Evolutionary conservation across 2,329 filamentous ascomycete species (phyloP).

Genomic region (Curvularia spicifera): DNA sequence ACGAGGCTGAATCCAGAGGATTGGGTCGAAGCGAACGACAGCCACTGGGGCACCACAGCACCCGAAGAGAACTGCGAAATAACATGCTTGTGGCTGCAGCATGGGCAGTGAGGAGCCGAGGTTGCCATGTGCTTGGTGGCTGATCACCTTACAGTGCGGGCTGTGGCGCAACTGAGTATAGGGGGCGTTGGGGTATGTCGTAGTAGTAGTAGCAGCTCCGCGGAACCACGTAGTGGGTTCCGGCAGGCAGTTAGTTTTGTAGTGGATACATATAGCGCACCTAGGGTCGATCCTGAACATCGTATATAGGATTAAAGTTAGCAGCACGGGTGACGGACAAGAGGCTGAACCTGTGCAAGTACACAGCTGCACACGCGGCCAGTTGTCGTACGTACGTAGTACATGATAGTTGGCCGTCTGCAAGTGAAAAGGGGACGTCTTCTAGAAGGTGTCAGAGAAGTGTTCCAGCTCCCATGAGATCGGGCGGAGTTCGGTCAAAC

Average conservation of each 20-base stretch:
- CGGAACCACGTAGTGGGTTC: constrained; percentile 1
- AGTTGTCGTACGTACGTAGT: constrained; percentile 6
- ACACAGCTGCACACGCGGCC: neutral
- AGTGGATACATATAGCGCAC: constrained; percentile 3
- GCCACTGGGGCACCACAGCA: constrained; percentile 8
- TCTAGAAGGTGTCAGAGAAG: constrained; percentile 21
- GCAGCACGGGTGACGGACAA: constrained; percentile 1
- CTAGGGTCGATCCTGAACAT: constrained; percentile 2
- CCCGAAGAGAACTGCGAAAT: neutral
- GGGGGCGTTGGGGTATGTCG: neutral
- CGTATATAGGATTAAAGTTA: neutral
- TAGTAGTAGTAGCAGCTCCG: neutral
- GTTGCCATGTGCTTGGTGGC: neutral
- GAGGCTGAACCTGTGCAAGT: neutral
- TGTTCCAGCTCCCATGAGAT: neutral
- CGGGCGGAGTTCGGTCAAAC: neutral
- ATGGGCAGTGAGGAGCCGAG: constrained; percentile 3
- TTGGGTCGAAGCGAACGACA: constrained; percentile 4
- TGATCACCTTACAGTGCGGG: constrained; percentile 5
- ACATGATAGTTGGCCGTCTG: neutral
- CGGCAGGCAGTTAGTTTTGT: neutral
- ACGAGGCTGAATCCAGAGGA: constrained; percentile 8
- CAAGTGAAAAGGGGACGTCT: constrained; percentile 19
- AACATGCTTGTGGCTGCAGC: neutral
- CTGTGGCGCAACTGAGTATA: constrained; percentile 11